A percentile compares a stretch with the other conserved stretches of the same genome.
Evolutionary conservation across 305 asterid genomes (phyloP).

Genomic region (Rubia balearica): DNA sequence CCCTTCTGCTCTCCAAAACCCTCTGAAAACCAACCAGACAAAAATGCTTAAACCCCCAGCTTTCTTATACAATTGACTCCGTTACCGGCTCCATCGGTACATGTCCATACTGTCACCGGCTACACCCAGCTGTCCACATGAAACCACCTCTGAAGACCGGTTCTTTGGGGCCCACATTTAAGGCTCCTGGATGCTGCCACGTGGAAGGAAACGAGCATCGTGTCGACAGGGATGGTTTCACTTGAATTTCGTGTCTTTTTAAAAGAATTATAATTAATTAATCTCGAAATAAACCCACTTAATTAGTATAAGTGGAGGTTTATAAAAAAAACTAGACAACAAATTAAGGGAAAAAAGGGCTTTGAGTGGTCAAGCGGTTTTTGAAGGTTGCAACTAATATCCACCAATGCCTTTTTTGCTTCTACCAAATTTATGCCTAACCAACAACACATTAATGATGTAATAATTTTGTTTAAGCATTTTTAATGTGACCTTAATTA

Average conservation of each 20-base stretch:
- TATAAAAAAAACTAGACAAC: not conserved
- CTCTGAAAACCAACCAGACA: constrained; percentile 53
- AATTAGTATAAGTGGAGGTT: constrained; percentile 1
- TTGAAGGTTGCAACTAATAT: constrained; percentile 8
- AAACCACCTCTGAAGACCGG: constrained; percentile 72
- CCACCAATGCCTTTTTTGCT: not conserved
- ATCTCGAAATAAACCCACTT: not conserved
- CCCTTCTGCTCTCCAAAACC: constrained; percentile 43
- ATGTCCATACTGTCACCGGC: constrained; percentile 33
- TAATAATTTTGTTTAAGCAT: not conserved
- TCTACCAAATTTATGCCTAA: constrained; percentile 20
- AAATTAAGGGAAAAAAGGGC: not conserved
- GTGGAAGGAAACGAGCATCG: constrained; percentile 48
- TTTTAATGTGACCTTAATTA: not conserved
- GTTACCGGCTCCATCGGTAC: constrained; percentile 57
- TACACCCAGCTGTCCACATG: constrained; percentile 41
- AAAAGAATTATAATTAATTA: not conserved
- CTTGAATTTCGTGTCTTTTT: constrained; percentile 23
- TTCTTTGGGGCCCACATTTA: constrained; percentile 38
- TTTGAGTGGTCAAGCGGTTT: constrained; percentile 18
- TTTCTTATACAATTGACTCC: constrained; percentile 71
- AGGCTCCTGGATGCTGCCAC: constrained; percentile 44
- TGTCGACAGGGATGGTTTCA: constrained; percentile 38
- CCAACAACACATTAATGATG: constrained; percentile 6
- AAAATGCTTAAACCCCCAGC: constrained; percentile 80